Base-by-base conservation (phyloP, 164 flowering plant genomes). In the Kingdonia uniflora region DNA sequence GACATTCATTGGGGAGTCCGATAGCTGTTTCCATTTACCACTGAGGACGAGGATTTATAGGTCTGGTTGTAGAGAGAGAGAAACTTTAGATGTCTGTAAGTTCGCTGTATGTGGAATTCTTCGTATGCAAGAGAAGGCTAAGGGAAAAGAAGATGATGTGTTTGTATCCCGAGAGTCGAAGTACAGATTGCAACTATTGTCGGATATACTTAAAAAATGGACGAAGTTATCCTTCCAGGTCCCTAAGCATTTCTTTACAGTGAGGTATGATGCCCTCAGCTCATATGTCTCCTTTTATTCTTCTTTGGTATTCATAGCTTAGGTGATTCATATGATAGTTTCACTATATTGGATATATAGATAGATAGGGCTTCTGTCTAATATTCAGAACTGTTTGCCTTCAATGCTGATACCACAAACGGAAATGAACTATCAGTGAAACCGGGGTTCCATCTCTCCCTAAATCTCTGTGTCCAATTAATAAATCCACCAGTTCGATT, bases 401-500 rank as follows among this genome's bases (percentile, higher is more conserved):
- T 48, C 49, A 66, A 53, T 54, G 55, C 74, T 22, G 78, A 71
- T 56, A 38, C 60, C 23, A 55, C 49, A 37, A 69, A 50, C 39
- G 37, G 61, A 23, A 68, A 63, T 23, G 64, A 44, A 44, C 44
- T 76, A 40, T 73, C 70, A 8, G 49, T 78, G 49, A 33, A 29
- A 3, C 66, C 40, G 10, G 98, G 98, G 54, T 71, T 16, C 71
- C 72, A 64, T 26, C 74, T 87, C 14, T 71, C 90, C 1, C 63
- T 92, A 19, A 75, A 72, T 60, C 67, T 92, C 7, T 85, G 94
- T 61, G 73, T 92, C 52, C 98, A 85, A 53, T 20, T 87, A 62
- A 75, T 66, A 61, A 73, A 84, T 42, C 72, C 79, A 25, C 51
- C 57, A 5, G 26, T 51, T 40, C 67, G 21, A 23, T 33, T 58